A percentile compares a stretch with the other conserved stretches of the same genome.
phyloP scores from a whole-genome alignment of 805 yeast genomes.

The Lachancea fermentati region DNA sequence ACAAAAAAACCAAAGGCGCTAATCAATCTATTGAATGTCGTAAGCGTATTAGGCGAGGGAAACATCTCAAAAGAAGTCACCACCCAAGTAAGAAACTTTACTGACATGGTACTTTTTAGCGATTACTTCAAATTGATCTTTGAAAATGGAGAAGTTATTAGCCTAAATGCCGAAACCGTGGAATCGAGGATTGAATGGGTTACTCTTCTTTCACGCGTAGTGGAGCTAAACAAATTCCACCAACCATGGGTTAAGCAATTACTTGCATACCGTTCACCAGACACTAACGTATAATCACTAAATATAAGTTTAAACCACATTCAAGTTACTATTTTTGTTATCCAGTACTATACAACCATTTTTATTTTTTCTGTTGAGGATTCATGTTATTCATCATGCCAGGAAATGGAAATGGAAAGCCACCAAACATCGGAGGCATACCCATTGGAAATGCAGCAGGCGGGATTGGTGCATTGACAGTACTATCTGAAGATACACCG shows the following conservation, averaged over 20 bases:
- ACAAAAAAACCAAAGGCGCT: conserved; percentile 66
- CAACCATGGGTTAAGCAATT: conserved; percentile 57
- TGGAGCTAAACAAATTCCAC: conserved; percentile 50
- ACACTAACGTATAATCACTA: neutral
- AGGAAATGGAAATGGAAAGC: conserved; percentile 33
- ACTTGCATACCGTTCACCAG: conserved; percentile 11
- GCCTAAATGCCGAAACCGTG: conserved; percentile 75
- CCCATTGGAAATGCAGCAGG: conserved; percentile 28
- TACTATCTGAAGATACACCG: conserved; percentile 12
- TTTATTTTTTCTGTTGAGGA: conserved; percentile 15
- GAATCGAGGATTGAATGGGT: conserved; percentile 65
- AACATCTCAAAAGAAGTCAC: conserved; percentile 20
- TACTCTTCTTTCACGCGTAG: conserved; percentile 47
- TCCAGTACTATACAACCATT: conserved; percentile 1
- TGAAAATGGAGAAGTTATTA: conserved; percentile 74
- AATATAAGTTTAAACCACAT: no score
- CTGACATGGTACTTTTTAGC: conserved; percentile 63
- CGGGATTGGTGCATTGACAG: conserved; percentile 13
- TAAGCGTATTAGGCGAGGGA: conserved; percentile 33
- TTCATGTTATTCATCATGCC: conserved; percentile 37
- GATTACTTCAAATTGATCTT: conserved; percentile 73
- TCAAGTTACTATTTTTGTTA: no score
- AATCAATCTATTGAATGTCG: conserved; percentile 68
- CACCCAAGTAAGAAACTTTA: conserved; percentile 50
- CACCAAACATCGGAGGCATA: conserved; percentile 32